Percentiles rank a stretch among this genome's conserved stretches.
These are phyloP conservation scores for Xerocomellus chrysenteron DNA, from an alignment of 768 basidiomycete species.

Conservation along the genomic window DNA sequence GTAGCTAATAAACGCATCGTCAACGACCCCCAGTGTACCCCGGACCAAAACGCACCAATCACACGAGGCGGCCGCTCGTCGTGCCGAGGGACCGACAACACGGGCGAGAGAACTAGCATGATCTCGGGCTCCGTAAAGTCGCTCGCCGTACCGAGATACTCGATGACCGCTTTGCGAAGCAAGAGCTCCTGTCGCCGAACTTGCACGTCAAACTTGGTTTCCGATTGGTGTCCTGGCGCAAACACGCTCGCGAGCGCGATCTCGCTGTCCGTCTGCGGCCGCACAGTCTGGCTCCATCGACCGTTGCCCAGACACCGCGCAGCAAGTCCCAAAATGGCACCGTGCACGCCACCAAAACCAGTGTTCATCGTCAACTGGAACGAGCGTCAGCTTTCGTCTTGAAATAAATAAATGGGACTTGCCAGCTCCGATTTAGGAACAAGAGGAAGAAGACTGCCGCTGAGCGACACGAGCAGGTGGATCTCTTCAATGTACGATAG, in stretches of 20 bases:
- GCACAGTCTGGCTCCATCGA: conserved; percentile 55
- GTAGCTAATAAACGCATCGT: conserved; percentile 46
- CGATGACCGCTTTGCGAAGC: conserved; percentile 59
- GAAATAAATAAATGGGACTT: conserved; percentile 26
- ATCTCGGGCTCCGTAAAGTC: conserved; percentile 81
- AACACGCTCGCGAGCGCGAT: conserved; percentile 49
- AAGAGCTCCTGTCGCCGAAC: conserved; percentile 56
- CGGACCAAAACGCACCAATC: conserved; percentile 43
- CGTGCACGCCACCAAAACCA: conserved; percentile 85
- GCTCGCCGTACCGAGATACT: conserved; percentile 69
- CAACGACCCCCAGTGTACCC: background rate
- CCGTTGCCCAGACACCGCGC: conserved; percentile 65
- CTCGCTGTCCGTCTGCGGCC: conserved; percentile 68
- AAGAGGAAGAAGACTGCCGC: conserved; percentile 63
- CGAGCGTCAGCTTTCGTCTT: background rate
- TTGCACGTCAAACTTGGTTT: conserved; percentile 58
- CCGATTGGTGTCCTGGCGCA: conserved; percentile 53
- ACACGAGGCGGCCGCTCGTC: conserved; percentile 60
- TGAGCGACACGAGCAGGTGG: conserved; percentile 73
- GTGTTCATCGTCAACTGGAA: conserved; percentile 58
- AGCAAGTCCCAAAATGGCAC: conserved; percentile 71
- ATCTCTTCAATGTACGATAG: conserved; percentile 74
- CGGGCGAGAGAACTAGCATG: conserved; percentile 66
- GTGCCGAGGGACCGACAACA: conserved; percentile 54
- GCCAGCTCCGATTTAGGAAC: conserved; percentile 81